phyloP scores from a whole-genome alignment of 2,329 filamentous ascomycete genomes.

The Ophiosphaerella korrae region DNA sequence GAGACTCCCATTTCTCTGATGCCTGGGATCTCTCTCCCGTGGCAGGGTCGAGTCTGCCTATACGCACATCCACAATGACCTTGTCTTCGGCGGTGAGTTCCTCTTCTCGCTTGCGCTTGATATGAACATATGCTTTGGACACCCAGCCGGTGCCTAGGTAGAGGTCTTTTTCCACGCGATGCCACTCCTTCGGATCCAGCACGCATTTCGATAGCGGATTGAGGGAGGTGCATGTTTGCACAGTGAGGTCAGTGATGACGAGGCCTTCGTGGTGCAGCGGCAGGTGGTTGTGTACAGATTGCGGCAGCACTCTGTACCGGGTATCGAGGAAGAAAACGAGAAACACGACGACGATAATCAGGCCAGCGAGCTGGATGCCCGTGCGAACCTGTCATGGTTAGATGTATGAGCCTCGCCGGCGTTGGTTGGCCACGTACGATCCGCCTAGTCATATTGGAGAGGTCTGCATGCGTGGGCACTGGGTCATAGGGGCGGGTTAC shows the following conservation, averaged over 20 bases:
- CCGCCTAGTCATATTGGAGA: slow-evolving; percentile 46
- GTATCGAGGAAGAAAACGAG: slow-evolving; percentile 83
- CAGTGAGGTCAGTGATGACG: slow-evolving; percentile 83
- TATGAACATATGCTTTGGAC: slow-evolving; percentile 77
- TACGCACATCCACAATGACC: slow-evolving; percentile 78
- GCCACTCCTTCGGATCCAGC: slow-evolving; percentile 75
- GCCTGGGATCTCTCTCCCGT: slow-evolving; percentile 61
- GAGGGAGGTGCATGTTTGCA: slow-evolving; percentile 75
- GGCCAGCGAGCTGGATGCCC: slow-evolving; percentile 73
- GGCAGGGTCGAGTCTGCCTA: slow-evolving; percentile 73
- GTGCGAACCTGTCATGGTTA: slow-evolving; percentile 57
- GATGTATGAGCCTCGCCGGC: background rate
- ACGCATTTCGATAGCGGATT: slow-evolving; percentile 78
- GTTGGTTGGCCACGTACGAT: slow-evolving; percentile 35
- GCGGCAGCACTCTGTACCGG: slow-evolving; percentile 84
- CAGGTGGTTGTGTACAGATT: slow-evolving; percentile 83
- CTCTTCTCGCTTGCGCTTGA: slow-evolving; percentile 84
- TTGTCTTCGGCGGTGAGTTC: slow-evolving; percentile 75
- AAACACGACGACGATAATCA: slow-evolving; percentile 67
- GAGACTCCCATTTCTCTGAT: slow-evolving; percentile 74
- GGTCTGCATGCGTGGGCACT: slow-evolving; percentile 13
- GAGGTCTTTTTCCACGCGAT: slow-evolving; percentile 86
- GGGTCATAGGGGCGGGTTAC: slow-evolving; percentile 16
- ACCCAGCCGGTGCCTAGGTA: slow-evolving; percentile 77
- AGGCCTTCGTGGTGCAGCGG: slow-evolving; percentile 80